Base-by-base conservation (phyloP, 192 early-diverging fungal genomes). In the Linnemannia schmuckeri region DNA sequence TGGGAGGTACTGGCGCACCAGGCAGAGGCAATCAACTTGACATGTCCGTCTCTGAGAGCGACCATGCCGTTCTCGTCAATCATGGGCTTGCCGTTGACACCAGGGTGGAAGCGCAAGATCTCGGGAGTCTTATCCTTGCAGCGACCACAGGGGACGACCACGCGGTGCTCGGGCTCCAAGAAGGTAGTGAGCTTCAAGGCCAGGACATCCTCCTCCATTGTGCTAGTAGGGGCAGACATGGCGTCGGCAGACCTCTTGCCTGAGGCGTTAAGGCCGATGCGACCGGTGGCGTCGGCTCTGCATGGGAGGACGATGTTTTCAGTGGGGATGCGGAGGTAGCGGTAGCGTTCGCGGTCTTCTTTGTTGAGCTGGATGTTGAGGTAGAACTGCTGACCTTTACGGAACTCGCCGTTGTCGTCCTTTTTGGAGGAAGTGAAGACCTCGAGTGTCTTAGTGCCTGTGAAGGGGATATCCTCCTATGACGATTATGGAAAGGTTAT, bases 21-120 rank as follows among this genome's bases (percentile, higher is more conserved):
- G 27, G 85, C 85, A 27, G 85, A 87, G 27, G 85, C 85, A 63
- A 87, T 87, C 72, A 87, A 44, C 68, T 87, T 87, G 79, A 87
- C 79, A 40, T 87, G 85, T 9, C 85, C 85, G 30, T 81, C 75
- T 5, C 80, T 75, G 13, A 87, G 66, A 3, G 85, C 42, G 24
- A 87, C 85, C 79, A 87, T 87, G 42, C 85, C 85, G 37, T 87
- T 87, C 79, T 87, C 85, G 38, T 87, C 85, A 71, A 87, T 87
- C 85, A 87, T 87, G 40, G 85, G 85, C 66, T 87, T 87, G 75
- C 85, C 85, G 27, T 87, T 87, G 63, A 87, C 85, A 72, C 85
- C 85, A 13, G 85, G 85, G 30, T 87, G 85, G 76, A 81, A 87
- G 3, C 85, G 75, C 24, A 87, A 54, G 30, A 87, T 87, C 76